Evolutionary conservation across 805 yeast species (phyloP), one percentile per base, ranked within the genome.

Genomic region (Schwanniomyces polymorphus): DNA sequence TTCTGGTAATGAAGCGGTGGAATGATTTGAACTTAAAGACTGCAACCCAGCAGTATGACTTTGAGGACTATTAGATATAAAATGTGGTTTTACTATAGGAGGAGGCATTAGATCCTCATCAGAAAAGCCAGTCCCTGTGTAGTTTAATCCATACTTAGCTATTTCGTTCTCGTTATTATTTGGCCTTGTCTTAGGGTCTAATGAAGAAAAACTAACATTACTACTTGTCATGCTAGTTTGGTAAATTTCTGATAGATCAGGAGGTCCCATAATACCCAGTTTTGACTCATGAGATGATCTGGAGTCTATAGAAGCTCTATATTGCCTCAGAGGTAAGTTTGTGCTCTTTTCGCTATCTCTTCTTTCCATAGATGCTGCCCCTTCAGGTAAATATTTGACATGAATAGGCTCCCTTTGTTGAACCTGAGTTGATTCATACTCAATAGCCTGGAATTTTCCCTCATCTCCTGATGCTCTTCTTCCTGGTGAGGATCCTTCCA

Each of bases 391-490:
- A 42, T 59, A 56, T 55, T 49, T 56, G 16, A 67, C 72, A 35
- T 57, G 65, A 14, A 66, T 59, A 5, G 72, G 74, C 34, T 63
- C 72, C 17, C 54, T 53, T 5, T 60, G 41, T 29, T 51, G 55
- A 6, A 55, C 17, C 10, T 61, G 47, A 21, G 58, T 59, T n/a
- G 58, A 47, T n/a, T 65, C 67, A 45, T 70, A 70, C 27, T 70
- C 65, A 23, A 72, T 62, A 14, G 76, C 72, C 38, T 67, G 74
- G 52, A 70, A 70, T 21, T 37, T 34, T 11, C 38, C 43, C 5
- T 41, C 35, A 6, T 34, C 38, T 38, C 26, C 14, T 25, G 27
- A 27, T 26, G 28, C 42, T 25, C 12, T 11, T 31, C 33, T 28
- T 7, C 9, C 21, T 2, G 39, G 9, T 11, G 44, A n/a, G n/a